A percentile compares a stretch with the other conserved stretches of the same genome.
Conservation (phyloP, 176 grass and related monocot genomes). For the Musa troglodytarum region DNA sequence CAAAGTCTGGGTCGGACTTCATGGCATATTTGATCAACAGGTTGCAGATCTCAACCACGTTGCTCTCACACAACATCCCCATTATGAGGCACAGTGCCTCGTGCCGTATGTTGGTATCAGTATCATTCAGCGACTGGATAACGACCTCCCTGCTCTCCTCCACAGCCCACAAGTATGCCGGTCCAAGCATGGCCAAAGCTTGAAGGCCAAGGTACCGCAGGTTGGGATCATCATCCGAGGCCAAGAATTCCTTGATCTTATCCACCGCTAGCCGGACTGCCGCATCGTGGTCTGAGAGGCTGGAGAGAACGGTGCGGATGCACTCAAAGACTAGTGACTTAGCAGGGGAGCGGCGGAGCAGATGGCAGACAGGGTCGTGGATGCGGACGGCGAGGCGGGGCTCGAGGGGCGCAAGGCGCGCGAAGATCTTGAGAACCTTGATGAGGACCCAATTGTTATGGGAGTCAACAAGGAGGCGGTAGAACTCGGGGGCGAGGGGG, state of each 20-base stretch:
- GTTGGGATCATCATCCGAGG: slow-evolving; percentile 63
- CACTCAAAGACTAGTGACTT: slow-evolving; percentile 83
- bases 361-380: slow-evolving; percentile 69
- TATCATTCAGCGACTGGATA: slow-evolving; percentile 39
- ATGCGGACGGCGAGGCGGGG: slow-evolving; percentile 51
- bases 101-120: slow-evolving; percentile 54
- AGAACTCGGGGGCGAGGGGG: slow-evolving; percentile 75
- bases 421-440: slow-evolving; percentile 87
- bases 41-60: slow-evolving; percentile 40
- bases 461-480: slow-evolving; percentile 51
- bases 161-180: slow-evolving; percentile 35
- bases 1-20: slow-evolving; percentile 65
- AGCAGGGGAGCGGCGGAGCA: slow-evolving; percentile 44
- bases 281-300: slow-evolving; percentile 37
- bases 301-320: slow-evolving; percentile 52
- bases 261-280: slow-evolving; percentile 55
- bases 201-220: slow-evolving; percentile 81
- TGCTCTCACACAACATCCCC: slow-evolving; percentile 42
- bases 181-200: slow-evolving; percentile 53
- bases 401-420: slow-evolving; percentile 57
- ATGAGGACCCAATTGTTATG: slow-evolving; percentile 86
- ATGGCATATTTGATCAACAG: slow-evolving; percentile 53
- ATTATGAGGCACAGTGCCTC: slow-evolving; percentile 66
- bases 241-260: slow-evolving; percentile 66
- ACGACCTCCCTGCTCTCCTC: slow-evolving; percentile 46